phyloP scores from a whole-genome alignment of 2,329 filamentous ascomycete genomes.

The Penicillium nordicum region DNA sequence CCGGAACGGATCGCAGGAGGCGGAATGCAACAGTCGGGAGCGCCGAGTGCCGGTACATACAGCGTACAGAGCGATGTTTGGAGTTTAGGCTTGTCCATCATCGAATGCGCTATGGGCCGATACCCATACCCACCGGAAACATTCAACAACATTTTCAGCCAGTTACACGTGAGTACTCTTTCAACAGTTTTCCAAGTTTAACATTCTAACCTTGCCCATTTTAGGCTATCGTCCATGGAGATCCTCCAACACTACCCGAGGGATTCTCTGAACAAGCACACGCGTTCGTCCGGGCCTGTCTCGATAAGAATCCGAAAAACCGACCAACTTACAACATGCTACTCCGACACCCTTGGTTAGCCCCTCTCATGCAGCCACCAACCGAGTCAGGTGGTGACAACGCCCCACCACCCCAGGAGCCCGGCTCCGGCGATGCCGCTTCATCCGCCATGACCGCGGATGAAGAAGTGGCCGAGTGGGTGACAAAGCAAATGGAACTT shows the following conservation, averaged over 20 bases:
- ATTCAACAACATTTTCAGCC: constrained; percentile 97
- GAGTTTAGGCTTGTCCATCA: constrained; percentile 90
- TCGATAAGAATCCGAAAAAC: constrained; percentile 88
- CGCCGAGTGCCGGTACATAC: constrained; percentile 77
- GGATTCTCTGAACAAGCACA: constrained; percentile 75
- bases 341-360: constrained; percentile 84
- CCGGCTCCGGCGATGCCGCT: constrained; percentile 31
- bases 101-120: constrained; percentile 89
- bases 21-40: constrained; percentile 67
- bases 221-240: constrained; percentile 94
- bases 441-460: constrained; percentile 58
- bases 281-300: constrained; percentile 82
- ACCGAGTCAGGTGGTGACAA: constrained; percentile 59
- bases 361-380: constrained; percentile 69
- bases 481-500: constrained; percentile 65
- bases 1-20: constrained; percentile 91
- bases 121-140: constrained; percentile 98
- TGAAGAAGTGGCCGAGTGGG: constrained; percentile 82
- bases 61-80: constrained; percentile 98
- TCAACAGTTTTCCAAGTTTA: neutral
- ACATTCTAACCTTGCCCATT: constrained; percentile 16
- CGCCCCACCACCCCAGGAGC: constrained; percentile 31
- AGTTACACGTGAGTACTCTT: constrained; percentile 78
- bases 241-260: constrained; percentile 84
- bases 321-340: constrained; percentile 93